phyloP scores from a whole-genome alignment of 331 rosid genomes.

The Dryas integrifolia region DNA sequence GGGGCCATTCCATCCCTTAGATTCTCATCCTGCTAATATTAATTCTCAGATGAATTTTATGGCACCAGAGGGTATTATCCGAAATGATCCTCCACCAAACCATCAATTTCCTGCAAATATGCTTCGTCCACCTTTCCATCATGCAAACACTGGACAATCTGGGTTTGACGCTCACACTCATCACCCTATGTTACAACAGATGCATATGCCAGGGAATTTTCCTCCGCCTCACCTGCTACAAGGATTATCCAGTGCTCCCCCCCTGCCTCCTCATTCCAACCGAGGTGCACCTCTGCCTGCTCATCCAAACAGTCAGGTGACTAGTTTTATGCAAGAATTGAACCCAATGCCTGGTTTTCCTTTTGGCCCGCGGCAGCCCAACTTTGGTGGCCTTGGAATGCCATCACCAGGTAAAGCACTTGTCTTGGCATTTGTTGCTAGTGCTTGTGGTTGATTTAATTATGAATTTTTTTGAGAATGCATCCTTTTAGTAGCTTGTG shows the following conservation, averaged over 20 bases:
- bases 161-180: slow-evolving; percentile 66
- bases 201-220: slow-evolving; percentile 64
- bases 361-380: slow-evolving; percentile 57
- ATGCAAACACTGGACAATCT: slow-evolving; percentile 44
- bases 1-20: slow-evolving; percentile 61
- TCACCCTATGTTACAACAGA: slow-evolving; percentile 72
- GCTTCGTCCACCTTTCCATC: slow-evolving; percentile 75
- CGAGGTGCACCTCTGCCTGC: slow-evolving; percentile 34
- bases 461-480: slow-evolving; percentile 8
- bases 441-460: slow-evolving; percentile 4
- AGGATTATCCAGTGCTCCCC: slow-evolving; percentile 67
- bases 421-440: background rate
- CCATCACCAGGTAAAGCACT: slow-evolving; percentile 54
- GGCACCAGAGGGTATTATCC: slow-evolving; percentile 56
- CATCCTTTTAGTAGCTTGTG: background rate
- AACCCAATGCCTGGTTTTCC: slow-evolving; percentile 68
- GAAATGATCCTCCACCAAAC: slow-evolving; percentile 54
- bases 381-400: slow-evolving; percentile 64
- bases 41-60: slow-evolving; percentile 57
- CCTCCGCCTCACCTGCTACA: slow-evolving; percentile 65
- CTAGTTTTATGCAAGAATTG: slow-evolving; percentile 63
- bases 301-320: slow-evolving; percentile 43
- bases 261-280: slow-evolving; percentile 48
- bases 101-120: slow-evolving; percentile 66
- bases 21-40: slow-evolving; percentile 58